These are phyloP conservation scores for Pseudozyma tsukubaensis DNA, from an alignment of 1,284 basidiomycete species.

Conservation along the genomic window DNA sequence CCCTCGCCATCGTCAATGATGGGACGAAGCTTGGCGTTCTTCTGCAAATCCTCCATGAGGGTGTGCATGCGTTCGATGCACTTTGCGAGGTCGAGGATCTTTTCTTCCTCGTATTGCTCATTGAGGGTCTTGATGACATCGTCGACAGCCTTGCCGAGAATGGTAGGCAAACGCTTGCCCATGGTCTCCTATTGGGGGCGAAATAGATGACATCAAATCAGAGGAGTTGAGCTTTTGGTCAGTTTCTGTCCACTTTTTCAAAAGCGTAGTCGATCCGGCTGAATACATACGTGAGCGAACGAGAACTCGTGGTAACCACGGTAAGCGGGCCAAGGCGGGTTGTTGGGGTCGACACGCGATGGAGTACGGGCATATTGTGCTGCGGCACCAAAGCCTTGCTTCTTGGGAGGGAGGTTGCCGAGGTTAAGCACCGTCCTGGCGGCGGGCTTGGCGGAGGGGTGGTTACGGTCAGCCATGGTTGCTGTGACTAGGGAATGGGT, in stretches of 20 bases:
- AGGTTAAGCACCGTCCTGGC: constrained; percentile 67
- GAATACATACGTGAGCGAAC: constrained; percentile 77
- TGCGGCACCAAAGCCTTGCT: constrained; percentile 52
- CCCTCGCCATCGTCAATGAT: constrained; percentile 93
- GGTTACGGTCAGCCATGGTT: constrained; percentile 57
- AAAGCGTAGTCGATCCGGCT: too few relatives aligned
- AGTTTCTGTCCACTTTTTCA: constrained; percentile 1
- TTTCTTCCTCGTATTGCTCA: constrained; percentile 79
- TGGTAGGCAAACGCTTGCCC: constrained; percentile 92
- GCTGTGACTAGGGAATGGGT: constrained; percentile 10
- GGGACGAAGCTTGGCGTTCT: constrained; percentile 72
- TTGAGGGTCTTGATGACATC: constrained; percentile 91
- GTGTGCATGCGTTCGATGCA: constrained; percentile 77
- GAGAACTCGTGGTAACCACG: constrained; percentile 95
- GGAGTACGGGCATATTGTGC: constrained; percentile 57
- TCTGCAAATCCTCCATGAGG: constrained; percentile 70
- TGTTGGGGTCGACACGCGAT: constrained; percentile 78
- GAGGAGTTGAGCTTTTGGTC: neutral
- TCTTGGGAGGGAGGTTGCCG: constrained; percentile 68
- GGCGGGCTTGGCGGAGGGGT: constrained; percentile 65
- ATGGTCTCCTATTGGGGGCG: constrained; percentile 72
- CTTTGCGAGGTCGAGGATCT: constrained; percentile 83
- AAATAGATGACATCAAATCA: neutral
- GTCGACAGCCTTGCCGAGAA: constrained; percentile 94
- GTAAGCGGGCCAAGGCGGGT: constrained; percentile 91